phyloP scores from a whole-genome alignment of 768 basidiomycete genomes.

The Pulveroboletus sp. region DNA sequence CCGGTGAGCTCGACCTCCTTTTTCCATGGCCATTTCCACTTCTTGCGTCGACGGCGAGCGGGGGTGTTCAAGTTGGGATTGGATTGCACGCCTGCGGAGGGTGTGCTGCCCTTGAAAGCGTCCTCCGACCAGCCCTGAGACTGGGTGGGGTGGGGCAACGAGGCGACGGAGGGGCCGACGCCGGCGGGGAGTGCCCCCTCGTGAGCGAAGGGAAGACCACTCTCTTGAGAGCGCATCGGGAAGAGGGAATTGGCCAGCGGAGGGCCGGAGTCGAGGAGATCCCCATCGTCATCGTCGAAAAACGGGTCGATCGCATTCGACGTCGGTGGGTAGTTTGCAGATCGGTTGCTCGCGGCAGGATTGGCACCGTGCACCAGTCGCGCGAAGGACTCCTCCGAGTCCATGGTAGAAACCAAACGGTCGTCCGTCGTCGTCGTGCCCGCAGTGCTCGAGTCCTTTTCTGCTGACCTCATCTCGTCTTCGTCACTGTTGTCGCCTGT shows the following conservation, averaged over 20 bases:
- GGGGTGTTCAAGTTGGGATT: neutral
- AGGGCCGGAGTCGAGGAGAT: conserved; percentile 23
- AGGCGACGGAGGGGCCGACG: conserved; percentile 44
- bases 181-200: conserved; percentile 62
- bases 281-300: conserved; percentile 65
- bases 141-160: conserved; percentile 36
- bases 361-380: conserved; percentile 25
- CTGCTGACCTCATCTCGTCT: conserved; percentile 6
- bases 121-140: conserved; percentile 73
- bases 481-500: conserved; percentile 11
- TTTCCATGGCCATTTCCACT: conserved; percentile 84
- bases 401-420: conserved; percentile 9
- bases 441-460: neutral
- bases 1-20: conserved; percentile 61
- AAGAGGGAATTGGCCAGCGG: neutral
- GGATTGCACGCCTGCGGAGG: conserved; percentile 33
- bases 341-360: conserved; percentile 18
- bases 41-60: conserved; percentile 19
- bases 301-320: conserved; percentile 59
- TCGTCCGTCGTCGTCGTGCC: conserved; percentile 3
- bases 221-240: conserved; percentile 42
- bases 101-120: conserved; percentile 40
- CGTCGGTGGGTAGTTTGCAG: conserved; percentile 51
- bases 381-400: conserved; percentile 27
- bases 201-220: conserved; percentile 52